phyloP scores from a whole-genome alignment of 805 yeast species.

The Lipomyces yamadae region DNA sequence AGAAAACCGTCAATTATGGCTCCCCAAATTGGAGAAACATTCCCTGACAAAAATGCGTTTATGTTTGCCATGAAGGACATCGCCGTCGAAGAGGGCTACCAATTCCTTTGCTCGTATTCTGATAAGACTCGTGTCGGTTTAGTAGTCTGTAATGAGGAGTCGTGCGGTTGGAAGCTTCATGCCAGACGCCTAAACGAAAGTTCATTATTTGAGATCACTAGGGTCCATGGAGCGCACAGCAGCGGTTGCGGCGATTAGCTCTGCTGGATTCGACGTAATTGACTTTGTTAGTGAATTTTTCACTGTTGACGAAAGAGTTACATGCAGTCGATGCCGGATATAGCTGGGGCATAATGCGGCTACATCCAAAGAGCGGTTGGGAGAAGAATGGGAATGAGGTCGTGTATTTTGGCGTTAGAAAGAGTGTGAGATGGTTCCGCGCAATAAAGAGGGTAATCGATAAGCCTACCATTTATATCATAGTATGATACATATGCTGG shows the following conservation, averaged over 20 bases:
- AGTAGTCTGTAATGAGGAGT: neutral
- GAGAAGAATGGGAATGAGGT: neutral
- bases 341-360: conserved; percentile 1
- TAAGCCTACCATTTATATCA: too few relatives aligned
- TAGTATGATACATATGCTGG: too few relatives aligned
- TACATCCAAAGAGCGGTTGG: neutral
- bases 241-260: conserved; percentile 1
- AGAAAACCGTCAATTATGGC: conserved; percentile 2
- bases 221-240: neutral
- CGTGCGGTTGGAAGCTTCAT: conserved; percentile 1
- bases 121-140: conserved; percentile 5
- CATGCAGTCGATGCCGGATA: neutral
- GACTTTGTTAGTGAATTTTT: neutral
- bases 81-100: neutral
- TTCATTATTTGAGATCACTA: conserved; percentile 6
- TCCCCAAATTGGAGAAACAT: conserved; percentile 1
- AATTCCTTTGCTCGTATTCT: neutral
- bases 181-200: neutral
- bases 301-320: neutral
- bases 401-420: neutral
- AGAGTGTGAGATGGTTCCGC: too few relatives aligned
- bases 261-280: neutral
- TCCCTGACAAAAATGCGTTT: conserved; percentile 9
- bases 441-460: too few relatives aligned
- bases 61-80: conserved; percentile 8